Evolutionary conservation across 768 basidiomycete genomes (phyloP), one percentile per base, ranked within the genome.

Genomic region (Clavulina sp.): DNA sequence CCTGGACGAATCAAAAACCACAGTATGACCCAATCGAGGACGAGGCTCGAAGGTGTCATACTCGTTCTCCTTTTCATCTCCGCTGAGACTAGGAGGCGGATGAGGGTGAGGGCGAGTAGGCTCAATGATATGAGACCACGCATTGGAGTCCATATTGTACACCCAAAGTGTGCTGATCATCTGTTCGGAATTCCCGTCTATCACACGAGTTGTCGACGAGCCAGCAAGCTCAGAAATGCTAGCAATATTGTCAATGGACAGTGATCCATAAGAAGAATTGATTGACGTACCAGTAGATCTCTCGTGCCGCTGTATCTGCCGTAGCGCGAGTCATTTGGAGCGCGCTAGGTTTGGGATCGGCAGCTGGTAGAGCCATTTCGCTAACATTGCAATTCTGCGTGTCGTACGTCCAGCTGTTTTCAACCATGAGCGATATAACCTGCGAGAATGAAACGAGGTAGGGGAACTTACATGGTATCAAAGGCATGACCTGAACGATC

Each of bases 11-110:
- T 84, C 78, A 54, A 84, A 86, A 38, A 80, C 80, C 9, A 84
- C 75, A 61, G 85, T 82, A 59, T 85, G 81, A 2, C 84, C 84
- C 59, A 80, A 86, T 49, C 84, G 69, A 4, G 84, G 73, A 3
- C 67, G 55, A 0, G 84, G 83, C 36, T 68, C 68, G 18, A 28
- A 30, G 7, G 28, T 30, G 28, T 33, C 28, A 26, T 29, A 23
- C 18, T 29, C 28, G 13, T 9, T 46, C 16, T 18, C 43, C 26
- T 30, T 30, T 9, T 46, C 43, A 46, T 46, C 9, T 9, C 13
- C 13, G 9, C 43, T n/a, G n/a, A n/a, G n/a, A n/a, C n/a, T n/a
- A n/a, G n/a, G n/a, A n/a, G n/a, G 24, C 34, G 43, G 9, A 46
- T 13, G 13, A 46, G 13, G 13, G 26, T 46, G 9, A 13, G 13